Evolutionary conservation across 2,329 filamentous ascomycete genomes (phyloP).

Genomic region (Chalara sp.): DNA sequence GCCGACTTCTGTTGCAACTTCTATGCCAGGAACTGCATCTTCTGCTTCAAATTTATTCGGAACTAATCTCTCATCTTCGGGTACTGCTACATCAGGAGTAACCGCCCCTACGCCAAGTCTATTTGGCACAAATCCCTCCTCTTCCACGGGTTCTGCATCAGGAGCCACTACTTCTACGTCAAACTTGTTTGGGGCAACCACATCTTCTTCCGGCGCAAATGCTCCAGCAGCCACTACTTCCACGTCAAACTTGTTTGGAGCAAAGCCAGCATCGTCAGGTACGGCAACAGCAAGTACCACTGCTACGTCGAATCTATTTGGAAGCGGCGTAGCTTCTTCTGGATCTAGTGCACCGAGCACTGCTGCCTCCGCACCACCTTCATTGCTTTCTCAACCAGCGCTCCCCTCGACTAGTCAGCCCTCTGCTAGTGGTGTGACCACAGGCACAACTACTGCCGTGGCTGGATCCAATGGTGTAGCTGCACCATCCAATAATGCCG

Average conservation of each 20-base stretch:
- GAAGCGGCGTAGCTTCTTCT: too few relatives aligned
- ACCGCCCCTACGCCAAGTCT: neutral
- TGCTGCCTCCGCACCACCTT: too few relatives aligned
- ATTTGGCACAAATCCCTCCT: constrained; percentile 3
- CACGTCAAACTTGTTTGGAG: constrained; percentile 27
- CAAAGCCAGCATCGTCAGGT: constrained; percentile 14
- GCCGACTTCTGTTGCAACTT: neutral
- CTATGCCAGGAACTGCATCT: neutral
- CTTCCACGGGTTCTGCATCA: too few relatives aligned
- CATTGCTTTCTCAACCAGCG: too few relatives aligned
- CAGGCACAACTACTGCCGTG: neutral
- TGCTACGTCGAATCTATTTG: neutral
- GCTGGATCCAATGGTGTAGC: neutral
- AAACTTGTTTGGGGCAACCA: constrained; percentile 4
- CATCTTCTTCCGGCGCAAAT: constrained; percentile 4
- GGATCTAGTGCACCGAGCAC: too few relatives aligned
- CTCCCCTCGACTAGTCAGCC: constrained; percentile 14
- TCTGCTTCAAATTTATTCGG: neutral
- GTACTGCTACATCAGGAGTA: neutral
- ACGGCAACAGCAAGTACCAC: constrained; percentile 5
- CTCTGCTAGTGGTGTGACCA: constrained; percentile 15
- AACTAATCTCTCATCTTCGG: neutral
- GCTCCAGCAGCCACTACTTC: constrained; percentile 9
- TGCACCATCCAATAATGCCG: neutral
- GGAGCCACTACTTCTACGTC: neutral